Conservation (phyloP, 352 stramenopile genomes). For the Aphanomyces invadans region DNA sequence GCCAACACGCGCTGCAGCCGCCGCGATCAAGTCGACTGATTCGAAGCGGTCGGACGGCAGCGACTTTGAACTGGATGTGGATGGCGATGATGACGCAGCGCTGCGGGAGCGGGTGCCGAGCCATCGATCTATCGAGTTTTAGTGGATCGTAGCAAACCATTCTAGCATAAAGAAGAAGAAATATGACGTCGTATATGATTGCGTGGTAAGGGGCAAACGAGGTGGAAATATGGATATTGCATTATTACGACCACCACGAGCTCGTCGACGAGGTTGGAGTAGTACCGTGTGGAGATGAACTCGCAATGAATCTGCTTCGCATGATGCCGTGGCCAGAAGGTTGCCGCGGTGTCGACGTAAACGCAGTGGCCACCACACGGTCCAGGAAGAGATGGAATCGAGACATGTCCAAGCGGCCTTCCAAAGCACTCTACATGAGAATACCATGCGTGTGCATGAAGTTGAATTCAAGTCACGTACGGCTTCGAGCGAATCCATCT, state of each 20-base stretch:
- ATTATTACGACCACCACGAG: slow-evolving; percentile 36
- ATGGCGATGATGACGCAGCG: slow-evolving; percentile 19
- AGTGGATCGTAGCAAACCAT: slow-evolving; percentile 21
- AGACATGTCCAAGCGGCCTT: slow-evolving; percentile 42
- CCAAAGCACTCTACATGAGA: slow-evolving; percentile 42
- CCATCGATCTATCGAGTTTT: slow-evolving; percentile 55
- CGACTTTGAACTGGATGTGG: slow-evolving; percentile 13
- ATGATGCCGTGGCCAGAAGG: background rate
- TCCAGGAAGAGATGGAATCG: slow-evolving; percentile 58
- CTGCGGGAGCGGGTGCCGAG: slow-evolving; percentile 25
- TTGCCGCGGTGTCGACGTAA: background rate
- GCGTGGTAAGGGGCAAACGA: too few relatives aligned
- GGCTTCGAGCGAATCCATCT: slow-evolving; percentile 47
- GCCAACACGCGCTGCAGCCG: background rate
- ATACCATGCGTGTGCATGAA: too few relatives aligned
- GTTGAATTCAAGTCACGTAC: too few relatives aligned
- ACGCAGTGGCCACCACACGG: slow-evolving; percentile 42
- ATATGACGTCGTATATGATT: background rate
- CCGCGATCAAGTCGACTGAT: background rate
- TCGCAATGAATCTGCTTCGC: background rate
- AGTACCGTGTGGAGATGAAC: background rate
- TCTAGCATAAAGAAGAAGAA: background rate
- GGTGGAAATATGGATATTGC: too few relatives aligned
- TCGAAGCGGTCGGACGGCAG: slow-evolving; percentile 13
- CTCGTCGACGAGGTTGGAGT: background rate